phyloP scores from a whole-genome alignment of 2,329 filamentous ascomycete genomes.

The Trichoderma sp. region DNA sequence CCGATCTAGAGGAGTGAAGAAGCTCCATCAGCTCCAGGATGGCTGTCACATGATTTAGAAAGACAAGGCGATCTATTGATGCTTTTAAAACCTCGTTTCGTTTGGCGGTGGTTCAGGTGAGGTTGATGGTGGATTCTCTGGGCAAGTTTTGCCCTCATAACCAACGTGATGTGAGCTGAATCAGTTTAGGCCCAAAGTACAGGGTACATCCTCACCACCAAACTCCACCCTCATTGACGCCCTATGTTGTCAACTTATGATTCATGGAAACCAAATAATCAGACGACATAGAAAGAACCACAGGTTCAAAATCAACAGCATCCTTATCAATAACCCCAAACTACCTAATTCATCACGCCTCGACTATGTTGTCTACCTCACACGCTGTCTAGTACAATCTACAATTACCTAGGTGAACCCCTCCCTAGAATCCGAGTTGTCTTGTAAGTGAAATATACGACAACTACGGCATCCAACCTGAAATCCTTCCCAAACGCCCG shows the following conservation, averaged over 20 bases:
- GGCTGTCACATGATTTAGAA: conserved; percentile 14
- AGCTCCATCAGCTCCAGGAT: conserved; percentile 23
- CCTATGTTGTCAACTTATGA: background rate
- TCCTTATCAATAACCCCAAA: background rate
- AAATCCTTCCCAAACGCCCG: conserved; percentile 1
- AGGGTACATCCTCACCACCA: background rate
- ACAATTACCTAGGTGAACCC: background rate
- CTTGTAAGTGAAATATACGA: background rate
- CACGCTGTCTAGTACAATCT: background rate
- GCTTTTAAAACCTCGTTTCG: background rate
- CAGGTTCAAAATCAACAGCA: background rate
- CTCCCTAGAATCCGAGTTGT: background rate
- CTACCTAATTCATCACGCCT: background rate
- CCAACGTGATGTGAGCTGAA: background rate
- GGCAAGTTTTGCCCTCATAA: background rate
- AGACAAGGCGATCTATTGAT: background rate
- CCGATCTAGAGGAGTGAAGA: conserved; percentile 6
- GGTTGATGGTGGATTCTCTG: background rate
- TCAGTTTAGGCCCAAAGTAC: background rate
- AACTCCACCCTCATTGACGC: background rate
- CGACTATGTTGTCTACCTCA: background rate
- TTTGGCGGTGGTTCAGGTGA: background rate
- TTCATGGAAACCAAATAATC: background rate
- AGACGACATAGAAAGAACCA: background rate
- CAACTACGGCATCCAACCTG: background rate